Conservation (phyloP, 306 rosid genomes). For the Medicago arabica region DNA sequence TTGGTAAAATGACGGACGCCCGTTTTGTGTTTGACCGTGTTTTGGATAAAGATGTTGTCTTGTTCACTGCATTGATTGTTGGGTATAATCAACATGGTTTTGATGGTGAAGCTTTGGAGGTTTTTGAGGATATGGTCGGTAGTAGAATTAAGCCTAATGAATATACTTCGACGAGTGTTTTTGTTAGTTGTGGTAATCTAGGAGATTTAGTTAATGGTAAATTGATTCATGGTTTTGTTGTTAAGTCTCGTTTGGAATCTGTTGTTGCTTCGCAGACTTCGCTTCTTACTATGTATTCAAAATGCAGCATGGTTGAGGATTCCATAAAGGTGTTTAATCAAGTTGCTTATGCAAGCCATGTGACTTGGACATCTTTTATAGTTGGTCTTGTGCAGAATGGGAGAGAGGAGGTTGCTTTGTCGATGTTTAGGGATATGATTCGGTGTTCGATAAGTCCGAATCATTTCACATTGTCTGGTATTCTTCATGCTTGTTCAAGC, state of each 20-base stretch:
- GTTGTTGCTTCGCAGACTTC: constrained; percentile 71
- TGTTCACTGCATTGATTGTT: constrained; percentile 71
- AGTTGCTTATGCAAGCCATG: constrained; percentile 60
- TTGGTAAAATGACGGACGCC: constrained; percentile 61
- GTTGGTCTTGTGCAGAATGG: constrained; percentile 69
- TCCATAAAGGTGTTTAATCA: constrained; percentile 59
- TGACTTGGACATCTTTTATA: constrained; percentile 77
- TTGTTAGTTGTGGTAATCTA: constrained; percentile 62
- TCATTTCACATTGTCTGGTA: constrained; percentile 67
- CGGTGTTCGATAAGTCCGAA: constrained; percentile 53
- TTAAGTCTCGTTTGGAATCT: constrained; percentile 64
- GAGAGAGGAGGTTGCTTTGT: constrained; percentile 65
- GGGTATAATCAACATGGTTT: constrained; percentile 63
- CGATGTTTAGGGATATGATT: constrained; percentile 64
- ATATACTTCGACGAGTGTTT: constrained; percentile 62
- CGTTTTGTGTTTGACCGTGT: constrained; percentile 57
- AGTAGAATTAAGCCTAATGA: constrained; percentile 62
- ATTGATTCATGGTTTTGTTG: constrained; percentile 64
- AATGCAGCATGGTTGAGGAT: constrained; percentile 64
- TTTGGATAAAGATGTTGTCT: constrained; percentile 70
- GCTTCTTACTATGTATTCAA: constrained; percentile 72
- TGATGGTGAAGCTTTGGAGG: constrained; percentile 56
- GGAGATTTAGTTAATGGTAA: constrained; percentile 58
- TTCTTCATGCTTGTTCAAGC: constrained; percentile 71
- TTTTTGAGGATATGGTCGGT: constrained; percentile 56